phyloP scores from a whole-genome alignment of 768 basidiomycete species.

The Sporobolomyces roseus region DNA sequence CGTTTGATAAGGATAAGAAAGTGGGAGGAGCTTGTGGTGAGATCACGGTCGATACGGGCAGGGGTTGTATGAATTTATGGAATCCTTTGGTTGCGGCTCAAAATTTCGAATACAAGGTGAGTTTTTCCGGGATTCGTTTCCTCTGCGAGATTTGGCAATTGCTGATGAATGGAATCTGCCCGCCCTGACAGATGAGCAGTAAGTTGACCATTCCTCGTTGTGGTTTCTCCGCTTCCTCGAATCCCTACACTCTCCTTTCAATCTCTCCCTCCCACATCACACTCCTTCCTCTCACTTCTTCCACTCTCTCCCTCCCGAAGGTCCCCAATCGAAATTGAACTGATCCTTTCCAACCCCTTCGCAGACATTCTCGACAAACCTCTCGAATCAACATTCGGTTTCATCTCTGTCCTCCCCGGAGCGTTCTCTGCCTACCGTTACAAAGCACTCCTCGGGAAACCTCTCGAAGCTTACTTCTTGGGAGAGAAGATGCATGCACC shows the following conservation, averaged over 20 bases:
- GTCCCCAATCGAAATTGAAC: not conserved
- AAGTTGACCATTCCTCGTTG: not conserved
- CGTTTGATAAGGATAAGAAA: slow-evolving; percentile 57
- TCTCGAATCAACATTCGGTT: slow-evolving; percentile 75
- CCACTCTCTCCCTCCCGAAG: too few species aligned
- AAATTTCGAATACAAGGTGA: slow-evolving; percentile 95
- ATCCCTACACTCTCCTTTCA: too few species aligned
- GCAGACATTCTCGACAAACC: slow-evolving; percentile 45
- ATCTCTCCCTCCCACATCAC: too few species aligned
- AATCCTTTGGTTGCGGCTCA: slow-evolving; percentile 85
- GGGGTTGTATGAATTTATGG: slow-evolving; percentile 55
- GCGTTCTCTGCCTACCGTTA: slow-evolving; percentile 66
- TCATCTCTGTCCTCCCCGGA: slow-evolving; percentile 79
- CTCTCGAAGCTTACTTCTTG: slow-evolving; percentile 83
- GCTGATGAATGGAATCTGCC: too few species aligned
- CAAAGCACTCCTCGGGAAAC: slow-evolving; percentile 59
- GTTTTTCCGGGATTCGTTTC: too few species aligned
- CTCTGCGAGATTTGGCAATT: too few species aligned
- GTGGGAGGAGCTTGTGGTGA: slow-evolving; percentile 77
- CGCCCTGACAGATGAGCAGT: slow-evolving; percentile 11
- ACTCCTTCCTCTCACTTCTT: too few species aligned
- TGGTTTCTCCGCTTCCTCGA: too few species aligned
- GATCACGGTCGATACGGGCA: slow-evolving; percentile 53
- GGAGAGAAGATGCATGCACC: slow-evolving; percentile 59
- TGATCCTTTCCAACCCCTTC: not conserved